Base-by-base conservation (phyloP, 441 rosid species). In the Capsella rubella region DNA sequence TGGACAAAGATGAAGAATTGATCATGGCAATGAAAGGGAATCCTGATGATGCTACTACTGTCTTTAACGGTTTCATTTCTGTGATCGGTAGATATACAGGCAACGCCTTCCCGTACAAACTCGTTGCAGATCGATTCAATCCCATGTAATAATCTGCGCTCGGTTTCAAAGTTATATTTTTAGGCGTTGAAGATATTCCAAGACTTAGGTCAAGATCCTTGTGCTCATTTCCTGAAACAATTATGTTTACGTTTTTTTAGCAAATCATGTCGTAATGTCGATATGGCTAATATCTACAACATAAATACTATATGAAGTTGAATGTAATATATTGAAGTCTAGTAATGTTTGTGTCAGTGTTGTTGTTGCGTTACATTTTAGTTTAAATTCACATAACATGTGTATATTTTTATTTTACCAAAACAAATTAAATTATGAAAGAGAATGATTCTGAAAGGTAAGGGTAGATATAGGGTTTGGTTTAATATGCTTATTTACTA, bases 11-110 rank as follows among this genome's bases (percentile, higher is more conserved):
- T n/a, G 50, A 55, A 31, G 65, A 35, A 56, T 10, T 62, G 51
- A 76, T 67, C n/a, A 60, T 43, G 35, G 74, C 27, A 18, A 85
- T 74, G 32, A 83, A 74, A 66, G 84, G 67, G 96, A 90, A 92
- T 88, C 94, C 92, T 85, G 97, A 92, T 92, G 96, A 92, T 86
- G 92, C 97, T 88, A 91, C 91, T 12, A 52, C 39, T 18, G 9
- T 29, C 1, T 79, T 50, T 27, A 77, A 64, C 14, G 71, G 35
- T n/a, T 43, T 64, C 45, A n/a, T 62, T 32, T 28, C 59, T 43
- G 51, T 31, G 51, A 27, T 49, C 53, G 62, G 58, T 53, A 53
- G 16, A 53, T 28, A 14, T 14, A 39, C 16, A 2, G 46, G 42
- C 13, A 49, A 37, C 5, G 21, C 28, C 25, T 56, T 56, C 8